phyloP scores from a whole-genome alignment of 2,329 filamentous ascomycete genomes.

The Neoarthrinium moseri region DNA sequence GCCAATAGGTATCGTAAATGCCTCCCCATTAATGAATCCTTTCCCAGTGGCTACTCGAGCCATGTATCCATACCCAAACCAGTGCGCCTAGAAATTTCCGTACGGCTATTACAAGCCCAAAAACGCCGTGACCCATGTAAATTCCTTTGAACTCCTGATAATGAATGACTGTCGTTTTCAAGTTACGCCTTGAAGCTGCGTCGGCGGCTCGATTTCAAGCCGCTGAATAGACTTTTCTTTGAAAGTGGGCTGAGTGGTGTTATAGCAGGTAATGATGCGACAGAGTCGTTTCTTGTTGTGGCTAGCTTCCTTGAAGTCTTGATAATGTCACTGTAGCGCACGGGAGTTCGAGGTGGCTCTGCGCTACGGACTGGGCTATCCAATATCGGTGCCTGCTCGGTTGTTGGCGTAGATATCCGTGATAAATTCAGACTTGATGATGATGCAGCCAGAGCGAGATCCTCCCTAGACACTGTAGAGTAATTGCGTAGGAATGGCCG shows the following conservation, averaged over 20 bases:
- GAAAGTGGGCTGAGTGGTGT: conserved; percentile 17
- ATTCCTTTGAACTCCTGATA: not conserved
- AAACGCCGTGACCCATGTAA: conserved; percentile 1
- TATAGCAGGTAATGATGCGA: conserved; percentile 21
- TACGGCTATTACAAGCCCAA: conserved; percentile 2
- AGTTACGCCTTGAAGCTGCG: conserved; percentile 37
- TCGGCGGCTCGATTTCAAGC: conserved; percentile 34
- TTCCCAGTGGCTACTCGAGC: not conserved
- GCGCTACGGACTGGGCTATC: not conserved
- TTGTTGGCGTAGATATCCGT: conserved; percentile 12
- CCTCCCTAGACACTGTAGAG: conserved; percentile 33
- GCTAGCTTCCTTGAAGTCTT: conserved; percentile 41
- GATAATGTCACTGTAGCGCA: conserved; percentile 49
- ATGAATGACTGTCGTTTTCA: not conserved
- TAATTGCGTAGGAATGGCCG: conserved; percentile 37
- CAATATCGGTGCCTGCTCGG: conserved; percentile 15
- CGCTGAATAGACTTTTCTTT: conserved; percentile 33
- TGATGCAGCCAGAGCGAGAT: conserved; percentile 23
- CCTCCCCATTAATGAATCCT: not conserved
- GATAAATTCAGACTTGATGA: conserved; percentile 28
- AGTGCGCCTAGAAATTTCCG: not conserved
- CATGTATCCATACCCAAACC: conserved; percentile 6
- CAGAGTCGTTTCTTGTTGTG: conserved; percentile 18
- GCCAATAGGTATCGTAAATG: conserved; percentile 8
- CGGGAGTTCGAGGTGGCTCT: conserved; percentile 26